These are phyloP conservation scores for Pyrenopolyporus hunteri DNA, from an alignment of 495 filamentous ascomycete species.

Conservation along the genomic window DNA sequence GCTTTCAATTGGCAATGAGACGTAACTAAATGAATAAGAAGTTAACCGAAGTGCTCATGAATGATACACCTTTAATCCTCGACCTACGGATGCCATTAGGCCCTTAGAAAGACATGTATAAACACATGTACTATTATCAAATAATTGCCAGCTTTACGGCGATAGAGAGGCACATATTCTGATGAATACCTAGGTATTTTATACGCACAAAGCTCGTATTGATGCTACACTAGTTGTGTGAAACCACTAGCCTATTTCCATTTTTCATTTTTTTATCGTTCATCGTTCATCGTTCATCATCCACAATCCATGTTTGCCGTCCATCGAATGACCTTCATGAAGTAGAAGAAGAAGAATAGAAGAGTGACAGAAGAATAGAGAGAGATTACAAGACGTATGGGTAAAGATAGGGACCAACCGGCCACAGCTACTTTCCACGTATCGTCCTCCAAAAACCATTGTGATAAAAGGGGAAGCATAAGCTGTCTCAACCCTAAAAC, in stretches of 20 bases:
- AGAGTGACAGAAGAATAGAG: conserved; percentile 8
- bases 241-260: conserved; percentile 30
- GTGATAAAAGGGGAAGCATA: conserved; percentile 37
- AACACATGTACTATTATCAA: background rate
- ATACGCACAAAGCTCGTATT: conserved; percentile 31
- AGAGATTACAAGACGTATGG: conserved; percentile 38
- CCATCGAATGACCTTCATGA: conserved; percentile 10
- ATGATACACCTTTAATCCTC: conserved; percentile 27
- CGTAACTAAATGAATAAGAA: conserved; percentile 16
- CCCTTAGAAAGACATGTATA: background rate
- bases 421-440: conserved; percentile 25
- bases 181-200: background rate
- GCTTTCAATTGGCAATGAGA: conserved; percentile 27
- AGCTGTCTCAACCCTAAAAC: conserved; percentile 33
- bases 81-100: background rate
- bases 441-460: conserved; percentile 28
- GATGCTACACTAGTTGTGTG: conserved; percentile 34
- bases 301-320: background rate
- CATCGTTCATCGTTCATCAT: no score
- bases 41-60: background rate
- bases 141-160: background rate
- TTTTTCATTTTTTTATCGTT: no score
- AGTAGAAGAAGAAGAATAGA: no score
- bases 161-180: background rate
- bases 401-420: conserved; percentile 30